Conservation (phyloP, 257 asterid species). For the Jasminum sambac region DNA sequence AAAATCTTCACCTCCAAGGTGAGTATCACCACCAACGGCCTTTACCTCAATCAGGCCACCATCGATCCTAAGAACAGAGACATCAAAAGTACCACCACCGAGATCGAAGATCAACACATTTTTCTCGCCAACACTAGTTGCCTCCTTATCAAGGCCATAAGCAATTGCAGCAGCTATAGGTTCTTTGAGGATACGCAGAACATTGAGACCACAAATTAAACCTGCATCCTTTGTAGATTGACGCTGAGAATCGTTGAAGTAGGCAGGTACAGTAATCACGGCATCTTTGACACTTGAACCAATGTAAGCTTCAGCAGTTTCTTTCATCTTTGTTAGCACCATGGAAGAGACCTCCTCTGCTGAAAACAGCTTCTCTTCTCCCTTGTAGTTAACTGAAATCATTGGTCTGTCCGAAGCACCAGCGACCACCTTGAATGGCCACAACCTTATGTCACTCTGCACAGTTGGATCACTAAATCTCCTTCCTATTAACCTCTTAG, state of each 20-base stretch:
- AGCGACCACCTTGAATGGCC: constrained; percentile 77
- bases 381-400: constrained; percentile 68
- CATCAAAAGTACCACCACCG: constrained; percentile 43
- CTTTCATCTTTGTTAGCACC: too few relatives aligned
- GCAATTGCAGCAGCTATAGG: too few relatives aligned
- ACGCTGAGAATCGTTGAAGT: too few relatives aligned
- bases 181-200: too few relatives aligned
- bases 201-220: too few relatives aligned
- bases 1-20: too few relatives aligned
- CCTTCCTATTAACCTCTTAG: constrained; percentile 78
- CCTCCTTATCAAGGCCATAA: too few relatives aligned
- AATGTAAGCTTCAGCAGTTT: constrained; percentile 44
- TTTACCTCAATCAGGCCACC: constrained; percentile 60
- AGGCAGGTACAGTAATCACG: constrained; percentile 71
- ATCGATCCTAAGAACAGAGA: constrained; percentile 59
- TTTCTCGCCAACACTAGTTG: too few relatives aligned
- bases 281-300: constrained; percentile 69
- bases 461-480: constrained; percentile 29
- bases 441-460: constrained; percentile 54
- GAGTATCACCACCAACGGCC: neutral
- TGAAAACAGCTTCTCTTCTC: constrained; percentile 73
- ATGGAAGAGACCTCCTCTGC: constrained; percentile 79
- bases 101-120: too few relatives aligned
- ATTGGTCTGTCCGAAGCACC: constrained; percentile 82
- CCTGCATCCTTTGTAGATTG: too few relatives aligned